These are phyloP conservation scores for Bruguiera parviflora DNA, from an alignment of 345 rosid genomes.

Conservation along the genomic window DNA sequence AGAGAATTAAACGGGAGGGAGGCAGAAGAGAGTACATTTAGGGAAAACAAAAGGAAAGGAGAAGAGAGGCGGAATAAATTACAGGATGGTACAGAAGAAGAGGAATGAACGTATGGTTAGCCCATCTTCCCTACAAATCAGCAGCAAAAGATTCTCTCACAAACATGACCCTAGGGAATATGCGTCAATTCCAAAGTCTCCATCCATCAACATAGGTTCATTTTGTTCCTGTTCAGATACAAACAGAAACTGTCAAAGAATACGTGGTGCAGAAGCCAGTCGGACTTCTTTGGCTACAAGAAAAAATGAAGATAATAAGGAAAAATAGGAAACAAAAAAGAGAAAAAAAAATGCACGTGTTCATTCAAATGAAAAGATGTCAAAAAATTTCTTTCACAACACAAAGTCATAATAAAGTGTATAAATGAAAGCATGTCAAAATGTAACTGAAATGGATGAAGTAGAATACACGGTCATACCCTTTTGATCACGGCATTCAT, in stretches of 20 bases:
- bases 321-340: constrained; percentile 1
- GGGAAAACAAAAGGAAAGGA: not conserved
- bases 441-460: constrained; percentile 1
- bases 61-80: constrained; percentile 7
- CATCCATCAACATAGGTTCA: constrained; percentile 42
- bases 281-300: not conserved
- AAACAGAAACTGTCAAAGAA: not conserved
- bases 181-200: constrained; percentile 53
- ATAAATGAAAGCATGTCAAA: not conserved
- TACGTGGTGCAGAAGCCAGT: not conserved
- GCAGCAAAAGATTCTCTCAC: constrained; percentile 17
- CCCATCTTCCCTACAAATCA: constrained; percentile 12
- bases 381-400: too few relatives aligned
- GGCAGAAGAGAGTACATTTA: constrained; percentile 1
- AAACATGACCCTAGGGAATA: constrained; percentile 48
- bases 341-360: too few relatives aligned
- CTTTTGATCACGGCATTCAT: constrained; percentile 63
- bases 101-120: constrained; percentile 12
- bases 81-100: constrained; percentile 26
- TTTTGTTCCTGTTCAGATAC: constrained; percentile 47
- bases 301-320: too few relatives aligned
- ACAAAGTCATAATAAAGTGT: not conserved
- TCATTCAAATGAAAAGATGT: too few relatives aligned
- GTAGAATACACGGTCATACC: constrained; percentile 36
- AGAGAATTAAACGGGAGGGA: not conserved